Conservation (phyloP, 352 stramenopile genomes). For the Phytophthora cryptogea region DNA sequence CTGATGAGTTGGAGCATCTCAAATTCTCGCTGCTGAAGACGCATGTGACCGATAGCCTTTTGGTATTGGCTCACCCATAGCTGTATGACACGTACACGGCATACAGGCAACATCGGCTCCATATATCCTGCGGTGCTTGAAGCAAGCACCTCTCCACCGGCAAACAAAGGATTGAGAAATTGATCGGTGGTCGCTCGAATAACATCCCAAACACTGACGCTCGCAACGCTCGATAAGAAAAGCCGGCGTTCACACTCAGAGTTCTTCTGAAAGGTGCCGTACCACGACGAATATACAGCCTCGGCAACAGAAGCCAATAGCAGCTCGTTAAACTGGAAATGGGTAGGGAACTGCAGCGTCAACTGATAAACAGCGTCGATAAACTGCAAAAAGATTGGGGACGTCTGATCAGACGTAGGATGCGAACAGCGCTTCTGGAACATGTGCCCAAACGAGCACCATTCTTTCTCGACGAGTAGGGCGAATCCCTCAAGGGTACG, state of each 20-base stretch:
- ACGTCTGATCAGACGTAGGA: conserved; percentile 92
- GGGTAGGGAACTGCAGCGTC: conserved; percentile 95
- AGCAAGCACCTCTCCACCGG: conserved; percentile 38
- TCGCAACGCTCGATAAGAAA: conserved; percentile 73
- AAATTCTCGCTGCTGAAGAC: conserved; percentile 83
- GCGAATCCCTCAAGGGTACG: conserved; percentile 79
- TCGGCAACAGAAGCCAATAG: conserved; percentile 94
- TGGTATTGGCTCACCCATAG: conserved; percentile 88
- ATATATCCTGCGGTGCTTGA: conserved; percentile 33
- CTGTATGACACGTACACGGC: conserved; percentile 86
- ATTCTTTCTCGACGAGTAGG: conserved; percentile 87
- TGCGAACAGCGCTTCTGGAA: conserved; percentile 83
- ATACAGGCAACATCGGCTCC: conserved; percentile 83
- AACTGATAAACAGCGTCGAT: conserved; percentile 98
- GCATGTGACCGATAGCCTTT: conserved; percentile 89
- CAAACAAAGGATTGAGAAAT: conserved; percentile 84
- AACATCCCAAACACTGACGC: conserved; percentile 84
- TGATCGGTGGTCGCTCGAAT: conserved; percentile 83
- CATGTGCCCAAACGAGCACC: conserved; percentile 89
- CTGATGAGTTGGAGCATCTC: conserved; percentile 85
- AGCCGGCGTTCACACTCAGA: conserved; percentile 72
- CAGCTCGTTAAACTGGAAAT: conserved; percentile 98
- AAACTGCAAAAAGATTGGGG: conserved; percentile 99
- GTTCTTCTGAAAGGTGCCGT: conserved; percentile 92
- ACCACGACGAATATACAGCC: conserved; percentile 97